Percentiles rank a stretch among this genome's conserved stretches.
phyloP scores from a whole-genome alignment of 208 protist species.

The Leishmania braziliensis region DNA sequence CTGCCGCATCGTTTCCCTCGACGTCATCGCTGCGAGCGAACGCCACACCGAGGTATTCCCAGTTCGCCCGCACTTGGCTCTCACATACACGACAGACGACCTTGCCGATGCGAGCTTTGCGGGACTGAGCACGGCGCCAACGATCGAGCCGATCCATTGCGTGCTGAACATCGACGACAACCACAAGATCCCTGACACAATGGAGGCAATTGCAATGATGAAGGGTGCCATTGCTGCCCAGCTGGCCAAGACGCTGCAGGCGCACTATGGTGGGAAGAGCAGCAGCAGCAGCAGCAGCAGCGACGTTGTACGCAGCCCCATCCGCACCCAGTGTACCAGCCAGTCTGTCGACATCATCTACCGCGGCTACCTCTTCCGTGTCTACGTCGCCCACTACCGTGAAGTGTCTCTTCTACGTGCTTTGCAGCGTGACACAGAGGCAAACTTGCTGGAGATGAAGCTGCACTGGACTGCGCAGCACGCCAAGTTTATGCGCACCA shows the following conservation, averaged over 20 bases:
- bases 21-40: conserved; percentile 74
- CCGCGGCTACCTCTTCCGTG: conserved; percentile 83
- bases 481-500: conserved; percentile 75
- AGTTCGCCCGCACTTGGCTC: conserved; percentile 74
- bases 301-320: conserved; percentile 12
- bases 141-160: conserved; percentile 76
- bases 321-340: conserved; percentile 65
- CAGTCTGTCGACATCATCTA: conserved; percentile 83
- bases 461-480: conserved; percentile 89
- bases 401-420: conserved; percentile 81
- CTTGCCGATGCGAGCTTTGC: conserved; percentile 47
- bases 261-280: conserved; percentile 31
- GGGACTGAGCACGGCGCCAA: conserved; percentile 59
- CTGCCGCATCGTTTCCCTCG: conserved; percentile 74
- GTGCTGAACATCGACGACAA: conserved; percentile 87
- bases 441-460: conserved; percentile 76
- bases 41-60: conserved; percentile 78
- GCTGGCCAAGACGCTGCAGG: conserved; percentile 73
- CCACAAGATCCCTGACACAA: conserved; percentile 81
- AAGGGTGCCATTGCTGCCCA: conserved; percentile 88
- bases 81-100: conserved; percentile 73
- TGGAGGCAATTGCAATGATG: conserved; percentile 84
- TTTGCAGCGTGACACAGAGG: conserved; percentile 71
- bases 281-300: conserved; percentile 9
- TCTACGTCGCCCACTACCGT: conserved; percentile 89